Evolutionary conservation across 176 grass and related monocot species (phyloP).

Genomic region (Calamus simplicifolius): DNA sequence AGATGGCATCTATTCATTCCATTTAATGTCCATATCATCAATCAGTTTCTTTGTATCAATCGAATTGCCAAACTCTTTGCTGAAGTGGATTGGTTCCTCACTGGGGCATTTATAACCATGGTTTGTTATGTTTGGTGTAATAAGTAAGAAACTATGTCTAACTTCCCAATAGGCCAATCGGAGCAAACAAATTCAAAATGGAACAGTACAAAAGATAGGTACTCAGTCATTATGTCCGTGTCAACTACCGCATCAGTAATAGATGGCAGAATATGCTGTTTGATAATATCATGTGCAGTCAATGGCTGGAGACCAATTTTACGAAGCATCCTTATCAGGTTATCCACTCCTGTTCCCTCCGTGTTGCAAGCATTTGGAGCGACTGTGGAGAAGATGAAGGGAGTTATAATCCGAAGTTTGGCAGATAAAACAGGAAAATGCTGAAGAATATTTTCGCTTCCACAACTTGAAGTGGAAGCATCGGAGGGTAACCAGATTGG

Average conservation of each 20-base stretch:
- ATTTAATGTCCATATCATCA: slow-evolving; percentile 42
- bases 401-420: slow-evolving; percentile 60
- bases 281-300: slow-evolving; percentile 86
- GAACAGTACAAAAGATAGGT: slow-evolving; percentile 73
- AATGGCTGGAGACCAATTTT: slow-evolving; percentile 68
- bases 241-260: slow-evolving; percentile 35
- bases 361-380: slow-evolving; percentile 39
- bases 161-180: slow-evolving; percentile 56
- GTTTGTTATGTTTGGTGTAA: slow-evolving; percentile 65
- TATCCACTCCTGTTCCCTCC: slow-evolving; percentile 50
- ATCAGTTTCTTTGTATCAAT: slow-evolving; percentile 51
- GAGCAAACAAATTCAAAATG: slow-evolving; percentile 73
- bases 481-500: slow-evolving; percentile 86
- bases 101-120: slow-evolving; percentile 55
- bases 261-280: slow-evolving; percentile 57
- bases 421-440: slow-evolving; percentile 60
- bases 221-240: slow-evolving; percentile 57
- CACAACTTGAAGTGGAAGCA: slow-evolving; percentile 36
- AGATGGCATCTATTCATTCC: slow-evolving; percentile 72
- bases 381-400: slow-evolving; percentile 45
- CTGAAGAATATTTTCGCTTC: slow-evolving; percentile 40
- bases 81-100: slow-evolving; percentile 72
- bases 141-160: slow-evolving; percentile 60
- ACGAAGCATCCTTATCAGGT: slow-evolving; percentile 53
- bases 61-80: slow-evolving; percentile 73